Conservation (phyloP, 345 rosid genomes). For the Syzygium aromaticum region DNA sequence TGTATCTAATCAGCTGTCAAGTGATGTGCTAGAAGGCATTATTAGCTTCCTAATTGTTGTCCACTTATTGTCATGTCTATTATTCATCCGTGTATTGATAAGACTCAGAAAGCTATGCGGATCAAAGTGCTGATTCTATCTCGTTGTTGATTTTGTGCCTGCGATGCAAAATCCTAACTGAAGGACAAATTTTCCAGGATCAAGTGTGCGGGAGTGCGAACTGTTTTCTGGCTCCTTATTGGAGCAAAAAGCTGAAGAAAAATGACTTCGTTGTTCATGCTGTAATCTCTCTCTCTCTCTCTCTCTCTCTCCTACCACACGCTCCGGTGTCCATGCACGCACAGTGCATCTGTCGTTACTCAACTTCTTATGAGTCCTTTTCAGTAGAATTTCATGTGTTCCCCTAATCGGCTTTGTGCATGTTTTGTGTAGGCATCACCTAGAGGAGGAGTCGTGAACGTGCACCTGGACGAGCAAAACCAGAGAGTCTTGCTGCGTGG, state of each 20-base stretch:
- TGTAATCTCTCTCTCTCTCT: conserved; percentile 18
- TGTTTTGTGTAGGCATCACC: conserved; percentile 37
- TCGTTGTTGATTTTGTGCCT: not conserved
- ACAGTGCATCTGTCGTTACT: not conserved
- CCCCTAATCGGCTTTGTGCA: not conserved
- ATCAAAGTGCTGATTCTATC: not conserved
- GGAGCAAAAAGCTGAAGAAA: conserved; percentile 51
- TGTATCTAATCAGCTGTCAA: not conserved
- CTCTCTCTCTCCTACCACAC: not conserved
- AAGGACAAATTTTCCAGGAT: conserved; percentile 32
- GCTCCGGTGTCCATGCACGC: not conserved
- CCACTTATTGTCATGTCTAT: not conserved
- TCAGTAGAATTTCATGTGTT: not conserved
- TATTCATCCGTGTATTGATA: not conserved
- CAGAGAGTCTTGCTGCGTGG: conserved; percentile 60
- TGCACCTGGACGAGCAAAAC: conserved; percentile 40
- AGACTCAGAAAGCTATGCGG: not conserved
- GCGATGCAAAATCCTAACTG: not conserved
- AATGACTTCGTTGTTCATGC: conserved; percentile 45
- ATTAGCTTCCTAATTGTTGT: not conserved
- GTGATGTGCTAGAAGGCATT: not conserved
- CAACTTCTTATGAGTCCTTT: not conserved
- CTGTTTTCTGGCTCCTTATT: conserved; percentile 64
- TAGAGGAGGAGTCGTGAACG: conserved; percentile 47
- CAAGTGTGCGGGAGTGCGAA: conserved; percentile 82